phyloP scores from a whole-genome alignment of 495 filamentous ascomycete genomes.

The Xeromyces bisporus region DNA sequence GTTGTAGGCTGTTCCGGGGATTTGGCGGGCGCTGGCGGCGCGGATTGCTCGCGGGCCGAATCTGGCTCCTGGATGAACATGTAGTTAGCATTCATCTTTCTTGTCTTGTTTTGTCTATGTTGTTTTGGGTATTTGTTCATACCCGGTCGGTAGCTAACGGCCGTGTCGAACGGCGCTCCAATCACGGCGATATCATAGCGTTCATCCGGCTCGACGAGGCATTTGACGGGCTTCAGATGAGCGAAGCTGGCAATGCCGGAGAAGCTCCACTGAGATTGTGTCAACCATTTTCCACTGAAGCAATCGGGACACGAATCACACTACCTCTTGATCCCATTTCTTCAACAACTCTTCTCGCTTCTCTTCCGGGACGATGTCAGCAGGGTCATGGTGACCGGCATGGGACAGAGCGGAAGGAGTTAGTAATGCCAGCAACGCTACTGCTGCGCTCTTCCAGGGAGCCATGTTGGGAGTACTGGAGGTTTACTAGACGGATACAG shows the following conservation, averaged over 20 bases:
- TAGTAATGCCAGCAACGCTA: conserved; percentile 20
- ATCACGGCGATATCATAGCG: conserved; percentile 66
- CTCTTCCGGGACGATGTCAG: conserved; percentile 23
- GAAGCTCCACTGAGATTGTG: conserved; percentile 45
- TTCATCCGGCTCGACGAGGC: conserved; percentile 47
- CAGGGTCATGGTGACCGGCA: conserved; percentile 20
- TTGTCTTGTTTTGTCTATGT: no score
- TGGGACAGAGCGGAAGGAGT: conserved; percentile 19
- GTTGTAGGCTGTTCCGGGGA: conserved; percentile 59
- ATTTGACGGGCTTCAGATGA: conserved; percentile 57
- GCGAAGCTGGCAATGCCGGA: conserved; percentile 68
- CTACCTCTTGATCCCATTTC: conserved; percentile 39
- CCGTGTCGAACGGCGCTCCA: conserved; percentile 73
- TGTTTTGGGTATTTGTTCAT: no score
- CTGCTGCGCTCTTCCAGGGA: conserved; percentile 7
- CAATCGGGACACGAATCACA: background rate
- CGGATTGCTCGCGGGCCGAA: conserved; percentile 75
- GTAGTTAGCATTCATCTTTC: background rate
- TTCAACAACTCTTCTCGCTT: conserved; percentile 29
- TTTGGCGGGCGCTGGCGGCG: conserved; percentile 57
- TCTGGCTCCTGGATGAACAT: conserved; percentile 39
- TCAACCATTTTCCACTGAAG: background rate
- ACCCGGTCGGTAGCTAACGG: conserved; percentile 65
- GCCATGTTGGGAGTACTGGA: conserved; percentile 6
- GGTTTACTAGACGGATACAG: background rate